Evolutionary conservation across 2,329 filamentous ascomycete genomes (phyloP), one percentile per base, ranked within the genome.

Genomic region (Colletotrichum sp.): DNA sequence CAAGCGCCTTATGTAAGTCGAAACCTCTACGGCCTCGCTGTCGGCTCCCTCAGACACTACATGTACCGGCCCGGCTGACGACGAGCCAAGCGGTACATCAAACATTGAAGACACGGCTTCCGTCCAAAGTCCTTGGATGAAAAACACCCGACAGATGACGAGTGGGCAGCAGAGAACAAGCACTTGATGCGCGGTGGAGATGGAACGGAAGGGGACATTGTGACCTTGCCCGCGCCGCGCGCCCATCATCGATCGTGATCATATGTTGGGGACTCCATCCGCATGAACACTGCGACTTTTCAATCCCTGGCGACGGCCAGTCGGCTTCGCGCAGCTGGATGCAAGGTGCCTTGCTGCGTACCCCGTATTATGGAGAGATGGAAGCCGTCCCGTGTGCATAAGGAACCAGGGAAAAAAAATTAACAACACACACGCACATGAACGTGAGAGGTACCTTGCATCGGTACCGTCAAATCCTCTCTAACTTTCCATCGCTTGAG

Each of bases 261-360:
- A 16, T 26, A 28, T 68, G 21, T 26, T 36, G 55, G 32, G 30
- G 26, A 65, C 69, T 49, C 70, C 73, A 68, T 76, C 57, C 73
- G 73, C 73, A 73, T 76, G 64, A 76, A 76, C 62, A 76, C 64
- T 72, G 57, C 73, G 26, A 73, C 73, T 44, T 68, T 18, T 49
- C 57, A 34, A 21, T 21, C 18, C 36, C 72, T 32, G 39, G 49
- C 26, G 52, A 49, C 52, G 49, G 49, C 72, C 72, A 66, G 72
- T 66, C 72, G 72, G 68, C 72, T 75, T 64, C 62, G 62, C 72
- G 68, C 30, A 59, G 68, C 60, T 60, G 59, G 21, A 52, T 71
- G 68, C 72, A 65, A 60, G 26, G 34, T 55, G 72, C 72, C 68
- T 72, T n/a, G 68, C 68, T 67, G 49, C 69, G 62, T 57, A 72